Conservation (phyloP, 1,284 basidiomycete genomes). For the Cystobasidium pallidum region DNA sequence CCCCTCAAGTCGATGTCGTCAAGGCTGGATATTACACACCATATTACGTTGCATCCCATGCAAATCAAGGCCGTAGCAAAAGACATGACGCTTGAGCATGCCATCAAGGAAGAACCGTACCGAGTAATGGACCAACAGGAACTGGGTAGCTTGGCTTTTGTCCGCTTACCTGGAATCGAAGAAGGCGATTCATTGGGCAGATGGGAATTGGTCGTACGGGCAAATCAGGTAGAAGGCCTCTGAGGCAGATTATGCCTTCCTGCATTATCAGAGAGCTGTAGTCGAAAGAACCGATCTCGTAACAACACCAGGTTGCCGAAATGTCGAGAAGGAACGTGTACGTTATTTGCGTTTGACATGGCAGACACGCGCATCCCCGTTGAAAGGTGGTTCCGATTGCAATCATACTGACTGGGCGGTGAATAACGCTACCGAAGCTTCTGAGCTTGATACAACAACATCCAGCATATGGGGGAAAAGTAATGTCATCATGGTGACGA, state of each 20-base stretch:
- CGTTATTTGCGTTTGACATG: too few relatives aligned
- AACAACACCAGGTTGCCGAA: too few relatives aligned
- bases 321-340: too few relatives aligned
- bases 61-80: slow-evolving; percentile 23
- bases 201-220: slow-evolving; percentile 35
- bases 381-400: too few relatives aligned
- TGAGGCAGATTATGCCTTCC: slow-evolving; percentile 1
- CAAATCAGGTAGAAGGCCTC: slow-evolving; percentile 32
- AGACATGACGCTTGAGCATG: slow-evolving; percentile 10
- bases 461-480: background rate
- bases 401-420: too few relatives aligned
- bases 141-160: slow-evolving; percentile 37
- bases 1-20: slow-evolving; percentile 10
- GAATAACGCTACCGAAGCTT: background rate
- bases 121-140: slow-evolving; percentile 41
- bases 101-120: slow-evolving; percentile 35
- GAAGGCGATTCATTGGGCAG: slow-evolving; percentile 29
- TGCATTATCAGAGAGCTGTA: too few relatives aligned
- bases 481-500: too few relatives aligned
- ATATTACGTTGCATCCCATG: slow-evolving; percentile 59
- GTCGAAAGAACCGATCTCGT: too few relatives aligned
- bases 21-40: slow-evolving; percentile 58
- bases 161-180: slow-evolving; percentile 36
- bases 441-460: background rate
- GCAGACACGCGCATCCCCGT: too few relatives aligned